Conservation (phyloP, 73 alveolate species). For the Paramecium biaurelia region DNA sequence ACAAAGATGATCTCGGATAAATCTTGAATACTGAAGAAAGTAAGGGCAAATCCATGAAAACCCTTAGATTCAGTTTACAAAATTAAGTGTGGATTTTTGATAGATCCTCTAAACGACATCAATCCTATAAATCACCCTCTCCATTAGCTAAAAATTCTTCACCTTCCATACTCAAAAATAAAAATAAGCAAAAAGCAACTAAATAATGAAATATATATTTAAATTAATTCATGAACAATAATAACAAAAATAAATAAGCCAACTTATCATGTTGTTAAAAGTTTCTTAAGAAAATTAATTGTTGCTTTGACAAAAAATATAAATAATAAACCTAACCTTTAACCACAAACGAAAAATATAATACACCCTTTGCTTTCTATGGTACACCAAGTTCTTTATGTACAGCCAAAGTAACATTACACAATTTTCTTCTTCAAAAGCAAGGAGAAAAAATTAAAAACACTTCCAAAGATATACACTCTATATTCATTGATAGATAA, state of each 20-base stretch:
- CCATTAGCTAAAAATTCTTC: neutral
- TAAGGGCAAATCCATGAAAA: neutral
- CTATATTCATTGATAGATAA: neutral
- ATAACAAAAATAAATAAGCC: neutral
- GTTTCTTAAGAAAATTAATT: neutral
- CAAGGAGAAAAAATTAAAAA: neutral
- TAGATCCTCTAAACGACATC: neutral
- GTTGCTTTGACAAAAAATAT: neutral
- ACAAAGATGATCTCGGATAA: constrained; percentile 2
- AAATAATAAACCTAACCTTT: neutral
- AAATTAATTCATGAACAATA: neutral
- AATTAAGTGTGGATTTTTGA: constrained; percentile 7
- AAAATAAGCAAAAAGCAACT: neutral
- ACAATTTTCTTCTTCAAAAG: neutral
- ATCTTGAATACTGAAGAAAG: constrained; percentile 3
- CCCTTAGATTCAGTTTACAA: constrained; percentile 1
- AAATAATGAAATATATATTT: neutral
- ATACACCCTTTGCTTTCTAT: neutral
- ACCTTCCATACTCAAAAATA: neutral
- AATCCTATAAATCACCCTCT: constrained; percentile 2
- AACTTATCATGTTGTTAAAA: neutral
- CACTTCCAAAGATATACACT: neutral
- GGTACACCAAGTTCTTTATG: neutral
- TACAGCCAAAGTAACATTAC: neutral
- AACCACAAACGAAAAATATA: neutral